Base-by-base conservation (phyloP, 768 basidiomycete genomes). In the Tulasnella sp. region DNA sequence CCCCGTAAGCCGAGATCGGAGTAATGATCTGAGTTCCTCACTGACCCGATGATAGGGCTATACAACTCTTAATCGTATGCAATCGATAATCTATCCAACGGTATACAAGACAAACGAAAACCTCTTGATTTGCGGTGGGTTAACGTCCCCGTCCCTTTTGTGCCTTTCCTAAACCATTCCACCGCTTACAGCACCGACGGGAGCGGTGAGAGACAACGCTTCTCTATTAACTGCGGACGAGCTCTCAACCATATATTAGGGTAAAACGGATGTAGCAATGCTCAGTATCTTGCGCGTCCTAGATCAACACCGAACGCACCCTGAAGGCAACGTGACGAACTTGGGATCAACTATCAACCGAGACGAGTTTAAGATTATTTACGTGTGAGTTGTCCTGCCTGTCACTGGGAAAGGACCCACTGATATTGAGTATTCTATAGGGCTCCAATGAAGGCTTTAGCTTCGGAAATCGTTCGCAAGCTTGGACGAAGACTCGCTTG, bases 241-340 rank as follows among this genome's bases (percentile, higher is more conserved):
- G 76, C 48, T 72, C 24, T 34, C 81, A 44, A 21, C 42, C 7
- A 76, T 46, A 36, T 75, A 52, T 42, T 82, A 97, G 96, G 98
- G 98, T 85, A 99, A 99, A 94, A 99, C 98, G 0, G 98, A 99
- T 85, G 93, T 99, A 0, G 98, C 98, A 0, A 93, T 99, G 91
- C 88, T 99, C 83, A 89, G 95, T 3, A 93, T 99, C 80, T 89
- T 99, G 71, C 94, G 96, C 40, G 94, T 97, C 39, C 86, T 99
- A 71, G 87, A 91, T 74, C 95, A 96, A 83, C 89, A 97, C 84
- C 84, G 88, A 71, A 83, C 83, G 10, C 83, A 86, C 14, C 81
- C 83, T 36, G 84, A 83, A 39, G 74, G 56, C 46, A 82, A 79
- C 12, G 85, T 83, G 76, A 84, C 77, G 68, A 84, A 83, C 68